phyloP scores from a whole-genome alignment of 805 yeast genomes.

The Ogataea trehalophila region DNA sequence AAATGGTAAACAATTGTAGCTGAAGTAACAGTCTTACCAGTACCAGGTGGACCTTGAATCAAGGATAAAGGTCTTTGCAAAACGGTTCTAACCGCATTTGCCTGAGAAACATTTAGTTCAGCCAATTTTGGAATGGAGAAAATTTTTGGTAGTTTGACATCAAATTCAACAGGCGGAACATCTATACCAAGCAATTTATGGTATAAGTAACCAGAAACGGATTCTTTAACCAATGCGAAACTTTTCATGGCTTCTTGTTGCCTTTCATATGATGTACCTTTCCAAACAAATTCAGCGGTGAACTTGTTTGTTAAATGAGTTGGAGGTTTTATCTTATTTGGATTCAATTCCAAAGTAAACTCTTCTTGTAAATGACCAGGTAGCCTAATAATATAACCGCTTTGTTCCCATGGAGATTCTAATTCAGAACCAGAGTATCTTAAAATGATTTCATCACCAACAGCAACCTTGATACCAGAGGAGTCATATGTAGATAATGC shows the following conservation, averaged over 20 bases:
- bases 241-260: conserved; percentile 73
- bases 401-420: conserved; percentile 64
- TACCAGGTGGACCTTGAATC: conserved; percentile 96
- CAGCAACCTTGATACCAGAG: conserved; percentile 62
- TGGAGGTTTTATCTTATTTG: conserved; percentile 46
- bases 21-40: conserved; percentile 93
- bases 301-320: conserved; percentile 59
- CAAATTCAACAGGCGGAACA: conserved; percentile 57
- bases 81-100: conserved; percentile 67
- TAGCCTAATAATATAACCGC: conserved; percentile 65
- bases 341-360: conserved; percentile 63
- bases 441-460: conserved; percentile 79
- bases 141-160: conserved; percentile 53
- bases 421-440: conserved; percentile 49
- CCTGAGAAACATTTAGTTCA: conserved; percentile 72
- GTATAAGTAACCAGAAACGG: conserved; percentile 70
- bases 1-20: conserved; percentile 82
- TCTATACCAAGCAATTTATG: conserved; percentile 80
- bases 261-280: conserved; percentile 74
- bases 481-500: conserved; percentile 62
- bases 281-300: conserved; percentile 87
- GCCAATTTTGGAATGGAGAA: conserved; percentile 66
- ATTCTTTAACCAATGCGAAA: conserved; percentile 66
- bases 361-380: conserved; percentile 66
- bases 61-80: conserved; percentile 68